phyloP scores from a whole-genome alignment of 805 yeast genomes.

The Kodamaea sagamina region DNA sequence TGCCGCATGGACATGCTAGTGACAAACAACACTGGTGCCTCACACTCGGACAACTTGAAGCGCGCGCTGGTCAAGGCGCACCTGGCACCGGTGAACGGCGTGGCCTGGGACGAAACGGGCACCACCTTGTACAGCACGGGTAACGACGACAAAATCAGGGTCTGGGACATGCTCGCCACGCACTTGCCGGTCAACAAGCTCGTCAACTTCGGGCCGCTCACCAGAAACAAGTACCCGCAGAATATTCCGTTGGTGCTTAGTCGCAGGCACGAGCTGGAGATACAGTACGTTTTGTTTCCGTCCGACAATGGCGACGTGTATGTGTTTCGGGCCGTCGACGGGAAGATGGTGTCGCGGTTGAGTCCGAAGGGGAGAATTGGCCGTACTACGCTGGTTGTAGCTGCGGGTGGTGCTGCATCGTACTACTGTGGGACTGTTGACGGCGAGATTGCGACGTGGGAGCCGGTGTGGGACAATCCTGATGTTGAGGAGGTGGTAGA shows the following conservation, averaged over 20 bases:
- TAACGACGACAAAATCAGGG: slow-evolving; percentile 74
- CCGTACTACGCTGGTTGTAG: slow-evolving; percentile 54
- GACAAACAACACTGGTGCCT: slow-evolving; percentile 30
- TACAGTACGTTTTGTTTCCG: slow-evolving; percentile 65
- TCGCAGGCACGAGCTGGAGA: slow-evolving; percentile 52
- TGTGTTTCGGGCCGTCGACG: slow-evolving; percentile 59
- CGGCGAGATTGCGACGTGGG: slow-evolving; percentile 66
- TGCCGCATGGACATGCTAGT: slow-evolving; percentile 60
- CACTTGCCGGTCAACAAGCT: slow-evolving; percentile 56
- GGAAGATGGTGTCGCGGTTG: slow-evolving; percentile 62
- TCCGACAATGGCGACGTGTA: slow-evolving; percentile 74
- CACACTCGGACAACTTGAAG: slow-evolving; percentile 28
- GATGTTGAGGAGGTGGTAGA: slow-evolving; percentile 7
- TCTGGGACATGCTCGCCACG: slow-evolving; percentile 64
- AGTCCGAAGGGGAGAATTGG: slow-evolving; percentile 44
- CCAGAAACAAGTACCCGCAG: slow-evolving; percentile 60
- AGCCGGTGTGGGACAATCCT: slow-evolving; percentile 17
- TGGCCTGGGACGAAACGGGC: slow-evolving; percentile 73
- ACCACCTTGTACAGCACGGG: slow-evolving; percentile 65
- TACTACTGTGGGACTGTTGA: slow-evolving; percentile 66
- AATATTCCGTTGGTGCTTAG: slow-evolving; percentile 54
- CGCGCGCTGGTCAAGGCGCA: slow-evolving; percentile 61
- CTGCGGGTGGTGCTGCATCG: slow-evolving; percentile 46
- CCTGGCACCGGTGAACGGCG: slow-evolving; percentile 74
- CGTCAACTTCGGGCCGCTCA: slow-evolving; percentile 75